phyloP scores from a whole-genome alignment of 179 eudicot genomes.

The Vitellaria paradoxa region DNA sequence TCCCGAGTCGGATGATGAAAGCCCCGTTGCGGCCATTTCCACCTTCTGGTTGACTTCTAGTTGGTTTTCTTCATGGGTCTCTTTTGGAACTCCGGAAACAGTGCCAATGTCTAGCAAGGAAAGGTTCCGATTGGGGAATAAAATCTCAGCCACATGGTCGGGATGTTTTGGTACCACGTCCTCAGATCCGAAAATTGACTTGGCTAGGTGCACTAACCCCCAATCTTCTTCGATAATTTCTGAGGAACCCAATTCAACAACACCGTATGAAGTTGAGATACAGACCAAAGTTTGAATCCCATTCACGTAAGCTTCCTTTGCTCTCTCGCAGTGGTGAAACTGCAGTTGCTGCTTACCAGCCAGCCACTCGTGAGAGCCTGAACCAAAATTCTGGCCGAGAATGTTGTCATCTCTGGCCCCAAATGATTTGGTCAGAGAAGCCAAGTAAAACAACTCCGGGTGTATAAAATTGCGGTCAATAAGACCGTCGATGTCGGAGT shows the following conservation, averaged over 20 bases:
- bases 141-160: neutral
- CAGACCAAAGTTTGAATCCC: slow-evolving; percentile 28
- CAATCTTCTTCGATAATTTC: slow-evolving; percentile 21
- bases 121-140: neutral
- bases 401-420: slow-evolving; percentile 13
- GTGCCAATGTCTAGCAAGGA: too few species aligned
- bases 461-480: slow-evolving; percentile 3
- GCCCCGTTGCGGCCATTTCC: too few species aligned
- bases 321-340: slow-evolving; percentile 14
- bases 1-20: slow-evolving; percentile 10
- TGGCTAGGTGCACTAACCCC: slow-evolving; percentile 16
- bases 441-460: slow-evolving; percentile 21
- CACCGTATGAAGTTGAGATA: slow-evolving; percentile 17
- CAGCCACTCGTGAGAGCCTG: slow-evolving; percentile 20
- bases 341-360: slow-evolving; percentile 2
- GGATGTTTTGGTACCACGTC: neutral
- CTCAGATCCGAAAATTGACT: slow-evolving; percentile 12
- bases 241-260: slow-evolving; percentile 29
- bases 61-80: neutral
- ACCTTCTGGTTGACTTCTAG: neutral
- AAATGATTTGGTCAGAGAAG: slow-evolving; percentile 16
- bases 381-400: slow-evolving; percentile 8
- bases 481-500: neutral
- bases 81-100: neutral
- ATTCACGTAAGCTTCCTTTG: slow-evolving; percentile 22